These are phyloP conservation scores for Phytophthora meadii DNA, from an alignment of 352 stramenopile species.

Conservation along the genomic window DNA sequence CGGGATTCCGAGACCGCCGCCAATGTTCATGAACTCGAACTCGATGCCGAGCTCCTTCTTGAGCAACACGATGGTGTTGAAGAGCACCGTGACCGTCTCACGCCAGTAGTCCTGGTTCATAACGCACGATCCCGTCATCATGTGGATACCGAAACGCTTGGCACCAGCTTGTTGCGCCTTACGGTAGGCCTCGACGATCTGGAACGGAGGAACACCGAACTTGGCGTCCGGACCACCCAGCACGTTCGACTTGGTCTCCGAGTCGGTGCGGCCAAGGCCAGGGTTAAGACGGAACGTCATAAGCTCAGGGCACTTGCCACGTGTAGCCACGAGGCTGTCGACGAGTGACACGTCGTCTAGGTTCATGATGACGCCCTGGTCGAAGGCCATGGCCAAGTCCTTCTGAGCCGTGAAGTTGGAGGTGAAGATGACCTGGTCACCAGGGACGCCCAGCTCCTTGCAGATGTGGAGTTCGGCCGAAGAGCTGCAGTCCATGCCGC, in stretches of 20 bases:
- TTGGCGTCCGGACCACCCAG: slow-evolving; percentile 89
- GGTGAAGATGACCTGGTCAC: slow-evolving; percentile 89
- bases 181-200: slow-evolving; percentile 90
- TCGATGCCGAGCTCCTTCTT: slow-evolving; percentile 85
- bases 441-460: slow-evolving; percentile 75
- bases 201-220: slow-evolving; percentile 88
- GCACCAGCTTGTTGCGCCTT: slow-evolving; percentile 79
- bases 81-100: slow-evolving; percentile 86
- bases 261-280: slow-evolving; percentile 87
- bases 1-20: slow-evolving; percentile 87
- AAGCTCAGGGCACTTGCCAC: slow-evolving; percentile 78
- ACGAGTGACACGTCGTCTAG: slow-evolving; percentile 88
- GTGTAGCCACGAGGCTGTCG: slow-evolving; percentile 73
- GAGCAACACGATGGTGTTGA: slow-evolving; percentile 82
- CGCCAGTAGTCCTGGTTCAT: slow-evolving; percentile 92
- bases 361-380: slow-evolving; percentile 90
- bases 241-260: slow-evolving; percentile 90
- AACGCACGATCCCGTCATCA: slow-evolving; percentile 93
- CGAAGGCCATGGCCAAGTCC: slow-evolving; percentile 76
- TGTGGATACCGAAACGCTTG: slow-evolving; percentile 91
- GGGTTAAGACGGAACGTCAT: slow-evolving; percentile 92
- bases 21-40: slow-evolving; percentile 94
- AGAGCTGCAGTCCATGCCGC: slow-evolving; percentile 91
- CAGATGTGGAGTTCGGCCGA: slow-evolving; percentile 83
- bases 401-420: slow-evolving; percentile 89